Evolutionary conservation across 1,139 yeast species (phyloP), one percentile per base, ranked within the genome.

Genomic region (Suhomyces choctaworum): DNA sequence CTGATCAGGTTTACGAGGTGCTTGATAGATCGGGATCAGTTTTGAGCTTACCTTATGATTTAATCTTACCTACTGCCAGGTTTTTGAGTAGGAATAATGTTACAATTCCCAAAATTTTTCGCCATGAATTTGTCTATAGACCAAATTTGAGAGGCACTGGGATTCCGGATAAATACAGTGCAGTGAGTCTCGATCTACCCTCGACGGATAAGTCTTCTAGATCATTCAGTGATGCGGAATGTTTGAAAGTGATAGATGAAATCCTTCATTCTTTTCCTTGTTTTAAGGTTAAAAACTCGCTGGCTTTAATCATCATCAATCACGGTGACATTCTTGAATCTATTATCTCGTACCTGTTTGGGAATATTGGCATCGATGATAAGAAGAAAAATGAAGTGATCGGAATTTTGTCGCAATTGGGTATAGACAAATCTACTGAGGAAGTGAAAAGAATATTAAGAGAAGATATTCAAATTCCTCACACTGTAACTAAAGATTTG

Each of bases 1-100:
- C 78, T 13, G 75, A 73, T 13, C 74, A 73, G 31, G 82, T 86
- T 0, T 89, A 83, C 47, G 95, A 89, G 48, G 76, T 92, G 1
- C 63, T 94, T 41, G 97, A 92, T 52, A 73, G 78, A 34, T 81
- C 87, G 20, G 98, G 98, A 0, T 78, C 90, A 0, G 92, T 92
- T 5, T 62, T 94, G 22, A 95, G 89, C 42, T 61, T 94, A 24
- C 95, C 96, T 1, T 90, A 83, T 54, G 98, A 92, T 54, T 66
- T 90, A 42, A 84, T 95, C 0, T 62, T 89, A 24, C 97, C 99
- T 0, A 78, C 84, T 62, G 97, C 98, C 0, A 67, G 98, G 45
- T 71, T 79, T 34, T 60, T 92, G 22, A 89, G 97, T 5, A 79
- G 84, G 39, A 62, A 66, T 4, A 67, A 70, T 13, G 67, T 83